Conservation (phyloP, 1,139 yeast species). For the Debaryomyces coudertii region DNA sequence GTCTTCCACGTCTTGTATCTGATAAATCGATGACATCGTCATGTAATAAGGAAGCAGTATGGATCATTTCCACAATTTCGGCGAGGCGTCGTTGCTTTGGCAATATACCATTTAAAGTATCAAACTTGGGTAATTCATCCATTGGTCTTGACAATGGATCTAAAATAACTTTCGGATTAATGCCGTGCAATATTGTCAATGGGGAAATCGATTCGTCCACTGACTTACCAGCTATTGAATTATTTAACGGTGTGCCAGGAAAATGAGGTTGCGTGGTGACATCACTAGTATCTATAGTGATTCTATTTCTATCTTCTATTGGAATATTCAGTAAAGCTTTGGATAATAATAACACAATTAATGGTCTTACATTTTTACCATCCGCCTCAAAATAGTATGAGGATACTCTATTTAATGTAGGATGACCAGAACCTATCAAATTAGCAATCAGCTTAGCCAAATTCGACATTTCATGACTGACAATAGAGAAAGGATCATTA, state of each 20-base stretch:
- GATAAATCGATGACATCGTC: slow-evolving; percentile 97
- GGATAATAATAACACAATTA: slow-evolving; percentile 79
- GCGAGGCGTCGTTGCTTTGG: slow-evolving; percentile 96
- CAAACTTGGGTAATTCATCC: slow-evolving; percentile 68
- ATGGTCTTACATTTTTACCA: slow-evolving; percentile 93
- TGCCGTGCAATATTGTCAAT: slow-evolving; percentile 80
- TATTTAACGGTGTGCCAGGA: slow-evolving; percentile 51
- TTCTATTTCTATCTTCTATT: slow-evolving; percentile 63
- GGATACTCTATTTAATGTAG: slow-evolving; percentile 85
- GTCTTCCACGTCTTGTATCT: slow-evolving; percentile 87
- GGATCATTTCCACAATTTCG: slow-evolving; percentile 97
- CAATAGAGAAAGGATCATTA: slow-evolving; percentile 84
- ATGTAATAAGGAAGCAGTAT: slow-evolving; percentile 93
- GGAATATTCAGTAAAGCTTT: slow-evolving; percentile 85
- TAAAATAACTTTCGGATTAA: slow-evolving; percentile 75
- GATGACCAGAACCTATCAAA: slow-evolving; percentile 90
- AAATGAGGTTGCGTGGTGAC: slow-evolving; percentile 66
- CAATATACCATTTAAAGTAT: slow-evolving; percentile 66
- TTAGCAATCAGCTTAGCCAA: slow-evolving; percentile 85
- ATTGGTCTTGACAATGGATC: slow-evolving; percentile 86
- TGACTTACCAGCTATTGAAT: slow-evolving; percentile 56
- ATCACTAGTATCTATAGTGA: slow-evolving; percentile 61
- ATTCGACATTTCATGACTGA: slow-evolving; percentile 92
- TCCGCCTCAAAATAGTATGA: slow-evolving; percentile 94
- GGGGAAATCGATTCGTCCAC: slow-evolving; percentile 74